phyloP scores from a whole-genome alignment of 75 land plant genomes.

The Cupressus sempervirens region DNA sequence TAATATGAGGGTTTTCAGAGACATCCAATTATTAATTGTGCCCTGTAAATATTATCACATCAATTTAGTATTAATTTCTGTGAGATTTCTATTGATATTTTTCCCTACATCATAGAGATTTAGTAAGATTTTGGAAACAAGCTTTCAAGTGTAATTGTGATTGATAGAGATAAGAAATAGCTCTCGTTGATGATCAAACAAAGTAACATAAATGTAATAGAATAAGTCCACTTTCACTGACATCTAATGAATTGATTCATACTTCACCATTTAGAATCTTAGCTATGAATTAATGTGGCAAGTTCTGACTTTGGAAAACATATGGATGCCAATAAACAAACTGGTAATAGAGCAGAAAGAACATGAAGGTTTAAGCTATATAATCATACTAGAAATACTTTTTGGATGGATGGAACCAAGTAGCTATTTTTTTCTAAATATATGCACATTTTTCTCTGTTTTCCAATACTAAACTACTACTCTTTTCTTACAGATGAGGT shows the following conservation, averaged over 20 bases:
- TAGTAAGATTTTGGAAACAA: not conserved
- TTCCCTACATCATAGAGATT: not conserved
- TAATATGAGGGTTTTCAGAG: not conserved
- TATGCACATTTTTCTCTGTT: not conserved
- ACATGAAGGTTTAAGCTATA: no score
- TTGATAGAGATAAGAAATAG: not conserved
- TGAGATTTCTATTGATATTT: no score
- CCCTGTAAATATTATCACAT: no score
- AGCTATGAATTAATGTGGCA: not conserved
- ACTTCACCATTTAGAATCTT: not conserved
- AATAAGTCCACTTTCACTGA: no score
- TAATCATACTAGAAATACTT: no score
- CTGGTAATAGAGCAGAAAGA: no score
- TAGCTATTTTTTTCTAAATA: not conserved
- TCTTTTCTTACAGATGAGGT: conserved; percentile 59
- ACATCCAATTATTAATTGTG: no score
- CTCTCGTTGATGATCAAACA: not conserved
- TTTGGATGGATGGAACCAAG: not conserved
- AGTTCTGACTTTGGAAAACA: not conserved
- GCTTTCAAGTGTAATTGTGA: not conserved
- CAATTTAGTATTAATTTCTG: no score
- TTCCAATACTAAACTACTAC: not conserved
- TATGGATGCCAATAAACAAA: no score
- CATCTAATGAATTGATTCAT: not conserved
- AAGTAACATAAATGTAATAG: not conserved